These are phyloP conservation scores for Populus deltoides DNA, from an alignment of 345 rosid species.

Conservation along the genomic window DNA sequence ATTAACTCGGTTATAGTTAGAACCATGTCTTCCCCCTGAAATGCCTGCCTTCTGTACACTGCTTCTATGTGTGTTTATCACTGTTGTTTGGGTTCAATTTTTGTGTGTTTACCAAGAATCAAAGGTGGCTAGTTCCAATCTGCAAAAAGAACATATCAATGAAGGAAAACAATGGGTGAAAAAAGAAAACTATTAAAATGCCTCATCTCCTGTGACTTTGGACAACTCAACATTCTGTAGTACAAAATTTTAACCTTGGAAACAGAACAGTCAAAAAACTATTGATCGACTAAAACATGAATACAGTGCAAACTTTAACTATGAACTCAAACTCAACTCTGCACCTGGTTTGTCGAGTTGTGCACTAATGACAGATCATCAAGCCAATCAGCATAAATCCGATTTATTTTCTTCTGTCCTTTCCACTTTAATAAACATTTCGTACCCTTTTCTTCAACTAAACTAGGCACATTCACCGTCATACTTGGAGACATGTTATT, in stretches of 20 bases:
- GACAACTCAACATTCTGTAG: neutral
- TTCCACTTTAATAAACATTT: constrained; percentile 73
- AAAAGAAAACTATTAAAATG: neutral
- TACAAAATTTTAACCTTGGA: neutral
- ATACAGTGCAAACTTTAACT: neutral
- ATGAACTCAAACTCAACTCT: constrained; percentile 13
- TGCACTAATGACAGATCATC: constrained; percentile 68
- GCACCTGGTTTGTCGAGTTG: constrained; percentile 17
- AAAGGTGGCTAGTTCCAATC: too few relatives aligned
- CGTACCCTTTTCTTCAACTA: constrained; percentile 55
- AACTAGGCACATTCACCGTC: constrained; percentile 28
- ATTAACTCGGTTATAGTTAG: too few relatives aligned
- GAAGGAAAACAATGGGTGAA: neutral
- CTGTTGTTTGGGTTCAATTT: too few relatives aligned
- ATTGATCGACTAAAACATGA: neutral
- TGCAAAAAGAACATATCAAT: neutral
- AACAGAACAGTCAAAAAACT: neutral
- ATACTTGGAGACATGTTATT: constrained; percentile 41
- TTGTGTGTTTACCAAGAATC: neutral
- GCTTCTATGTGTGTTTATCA: too few relatives aligned
- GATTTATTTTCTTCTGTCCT: constrained; percentile 72
- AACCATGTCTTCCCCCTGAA: too few relatives aligned
- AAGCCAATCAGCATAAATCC: constrained; percentile 91
- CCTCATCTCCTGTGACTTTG: neutral
- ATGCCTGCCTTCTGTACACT: too few relatives aligned